Conservation (phyloP, 257 asterid species). For the Salvia hispanica region DNA sequence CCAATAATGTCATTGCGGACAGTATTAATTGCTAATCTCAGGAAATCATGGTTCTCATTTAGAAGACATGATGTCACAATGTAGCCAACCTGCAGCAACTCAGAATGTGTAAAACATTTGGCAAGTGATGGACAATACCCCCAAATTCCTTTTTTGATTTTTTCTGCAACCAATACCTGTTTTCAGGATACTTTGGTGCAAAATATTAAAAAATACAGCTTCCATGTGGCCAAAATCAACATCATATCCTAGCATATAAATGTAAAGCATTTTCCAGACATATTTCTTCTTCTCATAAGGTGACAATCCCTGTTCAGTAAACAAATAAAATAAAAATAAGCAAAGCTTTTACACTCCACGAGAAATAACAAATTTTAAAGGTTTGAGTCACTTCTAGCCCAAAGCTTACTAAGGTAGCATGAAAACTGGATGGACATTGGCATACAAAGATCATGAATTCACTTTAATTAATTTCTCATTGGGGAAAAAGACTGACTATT, state of each 20-base stretch:
- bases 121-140: slow-evolving; percentile 26
- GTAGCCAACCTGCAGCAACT: slow-evolving; percentile 85
- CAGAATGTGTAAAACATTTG: slow-evolving; percentile 30
- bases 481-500: not conserved
- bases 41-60: slow-evolving; percentile 96
- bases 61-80: slow-evolving; percentile 93
- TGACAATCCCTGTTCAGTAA: slow-evolving; percentile 68
- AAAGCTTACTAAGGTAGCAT: slow-evolving; percentile 7
- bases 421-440: slow-evolving; percentile 2
- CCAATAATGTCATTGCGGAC: slow-evolving; percentile 98
- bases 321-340: slow-evolving; percentile 16
- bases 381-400: not conserved
- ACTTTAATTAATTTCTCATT: not conserved
- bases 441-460: slow-evolving; percentile 13
- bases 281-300: slow-evolving; percentile 97
- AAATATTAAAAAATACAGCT: slow-evolving; percentile 92
- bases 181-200: slow-evolving; percentile 99
- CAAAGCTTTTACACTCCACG: not conserved
- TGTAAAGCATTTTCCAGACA: slow-evolving; percentile 99
- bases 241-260: slow-evolving; percentile 96
- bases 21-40: slow-evolving; percentile 93
- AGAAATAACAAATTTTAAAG: not conserved
- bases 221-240: slow-evolving; percentile 99
- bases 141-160: not conserved
- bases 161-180: slow-evolving; percentile 58